Evolutionary conservation across 31 red algal genomes (phyloP), one percentile per base, ranked within the genome.

Genomic region (Asparagopsis taxiformis): DNA sequence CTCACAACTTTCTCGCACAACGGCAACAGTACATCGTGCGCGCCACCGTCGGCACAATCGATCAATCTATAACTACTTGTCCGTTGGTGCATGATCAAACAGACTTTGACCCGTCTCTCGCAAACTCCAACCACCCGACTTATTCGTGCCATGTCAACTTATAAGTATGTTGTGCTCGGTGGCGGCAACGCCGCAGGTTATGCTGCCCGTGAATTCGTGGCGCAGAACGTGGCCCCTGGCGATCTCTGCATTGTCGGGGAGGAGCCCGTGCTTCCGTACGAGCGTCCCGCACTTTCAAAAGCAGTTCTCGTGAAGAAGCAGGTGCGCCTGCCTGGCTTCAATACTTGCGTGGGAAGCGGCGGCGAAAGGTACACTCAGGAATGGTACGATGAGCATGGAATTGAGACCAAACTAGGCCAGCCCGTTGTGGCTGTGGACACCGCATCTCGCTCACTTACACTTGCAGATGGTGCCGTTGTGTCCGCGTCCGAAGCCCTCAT

Each of bases 171-270:
- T 31, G 54, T 96, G 2, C 26, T 96, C 3, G 92, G 92, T 59
- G 92, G 79, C 25, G 92, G 92, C 22, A 96, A 96, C 63, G 92
- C 92, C 19, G 95, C 95, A 20, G 95, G 95, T 32, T 98, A 98
- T 43, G 95, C 95, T 51, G 95, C 95, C 21, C 41, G 65, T 2
- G 60, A 80, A 34, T 91, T 98, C 72, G 90, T 91, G n/a, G 31
- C 90, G 4, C 28, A 28, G 34, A 90, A 84, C 58, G 68, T 85
- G 21, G 24, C 63, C 5, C 59, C 62, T 3, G 70, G 60, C 20
- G 66, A 80, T 20, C 50, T 94, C 5, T 80, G 76, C 37, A 67
- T 98, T 32, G 43, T 98, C 60, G 88, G 84, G 23, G 64, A 52
- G 7, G 95, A 98, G 65, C 76, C 74, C 19, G 91, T 91, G 24